A percentile compares a stretch with the other conserved stretches of the same genome.
These are phyloP conservation scores for Alternaria ventricosa DNA, from an alignment of 2,329 filamentous ascomycete species.

Conservation along the genomic window DNA sequence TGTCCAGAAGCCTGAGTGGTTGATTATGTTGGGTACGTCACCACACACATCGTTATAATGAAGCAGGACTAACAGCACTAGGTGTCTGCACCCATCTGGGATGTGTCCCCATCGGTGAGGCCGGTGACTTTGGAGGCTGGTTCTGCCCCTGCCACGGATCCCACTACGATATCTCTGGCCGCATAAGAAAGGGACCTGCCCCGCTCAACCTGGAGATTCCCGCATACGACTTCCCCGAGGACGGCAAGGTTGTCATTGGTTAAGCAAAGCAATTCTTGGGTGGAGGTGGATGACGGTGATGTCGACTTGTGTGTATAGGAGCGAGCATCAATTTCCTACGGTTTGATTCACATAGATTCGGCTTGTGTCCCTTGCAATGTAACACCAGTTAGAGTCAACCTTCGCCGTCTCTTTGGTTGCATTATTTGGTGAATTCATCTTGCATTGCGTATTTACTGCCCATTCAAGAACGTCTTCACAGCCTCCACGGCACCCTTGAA, in stretches of 20 bases:
- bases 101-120: conserved; percentile 98
- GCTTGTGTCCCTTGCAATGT: conserved; percentile 46
- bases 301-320: conserved; percentile 42
- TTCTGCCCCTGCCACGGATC: conserved; percentile 99
- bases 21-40: conserved; percentile 88
- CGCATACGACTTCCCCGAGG: conserved; percentile 89
- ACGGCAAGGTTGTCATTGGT: conserved; percentile 89
- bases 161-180: conserved; percentile 99
- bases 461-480: conserved; percentile 73
- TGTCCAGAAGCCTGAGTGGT: conserved; percentile 98
- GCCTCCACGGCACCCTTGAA: conserved; percentile 79
- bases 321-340: conserved; percentile 43
- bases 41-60: background rate
- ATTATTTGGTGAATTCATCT: background rate
- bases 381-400: conserved; percentile 44
- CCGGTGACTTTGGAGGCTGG: conserved; percentile 97
- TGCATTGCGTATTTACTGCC: conserved; percentile 19
- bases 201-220: conserved; percentile 98
- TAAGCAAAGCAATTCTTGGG: conserved; percentile 55
- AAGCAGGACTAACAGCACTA: conserved; percentile 50
- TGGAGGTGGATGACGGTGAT: conserved; percentile 6
- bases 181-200: conserved; percentile 95
- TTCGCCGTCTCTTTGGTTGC: background rate
- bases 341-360: conserved; percentile 40
- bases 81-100: conserved; percentile 99